Evolutionary conservation across 2,329 filamentous ascomycete species (phyloP).

Genomic region (Monosporascus sp.): DNA sequence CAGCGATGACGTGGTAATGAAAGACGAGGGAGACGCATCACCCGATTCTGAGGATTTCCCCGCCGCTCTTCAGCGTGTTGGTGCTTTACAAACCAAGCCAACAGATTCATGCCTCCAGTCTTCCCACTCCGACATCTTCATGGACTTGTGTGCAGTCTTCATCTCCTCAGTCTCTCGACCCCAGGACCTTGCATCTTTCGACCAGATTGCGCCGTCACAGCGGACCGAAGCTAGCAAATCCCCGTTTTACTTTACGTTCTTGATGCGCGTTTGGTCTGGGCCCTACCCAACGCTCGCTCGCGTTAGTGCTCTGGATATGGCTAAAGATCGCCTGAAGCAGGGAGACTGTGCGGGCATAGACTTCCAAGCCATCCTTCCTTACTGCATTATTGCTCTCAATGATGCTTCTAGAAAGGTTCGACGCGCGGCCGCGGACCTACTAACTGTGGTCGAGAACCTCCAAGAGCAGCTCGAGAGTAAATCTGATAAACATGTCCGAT

Average conservation of each 20-base stretch:
- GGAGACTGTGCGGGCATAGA: constrained; percentile 50
- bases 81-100: constrained; percentile 28
- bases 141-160: constrained; percentile 54
- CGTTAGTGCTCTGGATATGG: constrained; percentile 61
- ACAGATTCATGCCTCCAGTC: constrained; percentile 46
- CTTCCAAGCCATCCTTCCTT: constrained; percentile 78
- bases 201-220: constrained; percentile 49
- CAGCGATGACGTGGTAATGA: constrained; percentile 48
- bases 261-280: constrained; percentile 69
- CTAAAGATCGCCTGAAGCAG: constrained; percentile 50
- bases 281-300: constrained; percentile 64
- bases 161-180: constrained; percentile 30
- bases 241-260: constrained; percentile 69
- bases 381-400: constrained; percentile 66
- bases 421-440: constrained; percentile 64
- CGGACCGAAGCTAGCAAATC: constrained; percentile 50
- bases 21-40: constrained; percentile 19
- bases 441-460: constrained; percentile 48
- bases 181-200: constrained; percentile 43
- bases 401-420: constrained; percentile 74
- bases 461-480: constrained; percentile 34
- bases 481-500: constrained; percentile 40
- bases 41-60: constrained; percentile 17
- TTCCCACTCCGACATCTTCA: constrained; percentile 46
- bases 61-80: constrained; percentile 18